Evolutionary conservation across 2,329 filamentous ascomycete species (phyloP), one percentile per base, ranked within the genome.

Genomic region (Fusarium nisikadoi): DNA sequence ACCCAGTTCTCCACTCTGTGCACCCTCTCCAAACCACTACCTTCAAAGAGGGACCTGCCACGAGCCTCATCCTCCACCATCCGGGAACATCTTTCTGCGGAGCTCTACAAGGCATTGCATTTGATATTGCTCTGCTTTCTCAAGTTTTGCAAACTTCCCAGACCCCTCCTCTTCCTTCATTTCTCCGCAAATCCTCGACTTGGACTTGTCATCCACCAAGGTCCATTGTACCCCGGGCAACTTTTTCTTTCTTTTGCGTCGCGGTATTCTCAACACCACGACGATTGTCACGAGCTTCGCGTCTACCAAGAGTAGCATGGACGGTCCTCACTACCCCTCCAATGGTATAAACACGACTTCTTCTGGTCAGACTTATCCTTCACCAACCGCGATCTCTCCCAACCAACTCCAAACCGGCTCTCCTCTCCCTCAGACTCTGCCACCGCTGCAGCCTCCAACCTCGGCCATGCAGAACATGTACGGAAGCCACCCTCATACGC

Each of bases 401-500:
- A 85, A 87, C 70, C 86, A 87, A 76, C 80, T 86, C 52, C 85
- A 86, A 71, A 82, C 82, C 67, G 82, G 80, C 65, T 84, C 85
- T 70, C 83, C 85, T 68, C 80, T 85, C 13, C 84, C 85, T 68
- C 84, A 88, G 78, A 89, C 87, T 52, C 83, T 90, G 72, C 88
- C 88, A 47, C 87, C 88, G 73, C 80, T 90, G 72, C 85, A 87
- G 73, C 81, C 84, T 72, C 85, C 84, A 70, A 80, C 81, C 58
- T 79, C 83, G 42, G 79, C 80, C 66, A 83, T 83, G 82, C 82
- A 83, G 73, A 80, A 80, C 59, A 75, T 83, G 64, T 91, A 91
- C 82, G 86, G 86, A 65, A 89, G 81, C 77, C 87, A 90, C 79
- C 86, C 87, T 75, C 88, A 91, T 76, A 90, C 88, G 49, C 89